Evolutionary conservation across 768 basidiomycete species (phyloP), one percentile per base, ranked within the genome.

Genomic region (Auriscalpium vulgare): DNA sequence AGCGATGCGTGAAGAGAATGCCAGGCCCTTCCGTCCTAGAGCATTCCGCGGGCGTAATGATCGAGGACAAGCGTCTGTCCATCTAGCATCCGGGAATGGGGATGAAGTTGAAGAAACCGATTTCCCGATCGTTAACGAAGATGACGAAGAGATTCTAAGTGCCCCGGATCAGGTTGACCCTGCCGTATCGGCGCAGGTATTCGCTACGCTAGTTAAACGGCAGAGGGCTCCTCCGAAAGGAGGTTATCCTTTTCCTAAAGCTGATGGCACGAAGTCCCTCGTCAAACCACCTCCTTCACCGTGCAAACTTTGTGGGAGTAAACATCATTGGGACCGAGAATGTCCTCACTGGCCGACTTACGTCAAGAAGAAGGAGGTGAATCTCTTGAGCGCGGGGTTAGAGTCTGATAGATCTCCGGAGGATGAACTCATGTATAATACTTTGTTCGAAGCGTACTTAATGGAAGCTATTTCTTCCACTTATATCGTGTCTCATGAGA

Each of bases 241-340:
- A 11, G 50, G 50, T 2, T 50, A 50, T 16, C 29, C 29, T 2
- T 50, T 36, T 16, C n/a, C 50, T 2, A 50, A 50, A 36, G 50
- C 50, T 10, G 50, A 50, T 19, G 34, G 37, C 16, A 16, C 37
- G 34, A 37, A 36, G 16, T 50, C 50, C 7, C 6, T n/a, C 6
- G 8, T 36, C 5, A 10, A 14, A 16, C 14, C 11, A 3, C 50
- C 50, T 37, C 50, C 50, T n/a, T 50, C 50, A 2, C 50, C 50
- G 8, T 50, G 50, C 50, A 50, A 50, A 16, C 14, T 34, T 7
- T 72, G 51, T 69, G 72, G 72, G 4, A 69, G 68, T 47, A 58
- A 47, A 0, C 68, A 69, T 36, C 71, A 72, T 46, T 72, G 70
- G 72, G 67, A 73, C 49, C 44, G 56, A 1, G 68, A 72, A 10